Evolutionary conservation across 1,284 basidiomycete species (phyloP).

Genomic region (Leccinum subrobustum): DNA sequence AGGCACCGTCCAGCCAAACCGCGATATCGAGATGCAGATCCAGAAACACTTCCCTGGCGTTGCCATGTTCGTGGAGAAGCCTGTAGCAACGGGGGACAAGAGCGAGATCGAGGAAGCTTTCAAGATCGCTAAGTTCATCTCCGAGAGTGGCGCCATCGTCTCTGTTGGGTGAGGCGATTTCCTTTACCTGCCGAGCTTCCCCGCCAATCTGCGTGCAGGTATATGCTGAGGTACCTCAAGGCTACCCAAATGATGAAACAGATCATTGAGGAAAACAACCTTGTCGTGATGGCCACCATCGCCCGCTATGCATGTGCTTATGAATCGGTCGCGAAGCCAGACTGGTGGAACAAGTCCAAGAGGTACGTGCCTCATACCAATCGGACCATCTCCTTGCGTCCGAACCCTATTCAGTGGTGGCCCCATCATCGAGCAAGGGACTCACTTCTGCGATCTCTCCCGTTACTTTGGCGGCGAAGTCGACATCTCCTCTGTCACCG

Average conservation of each 20-base stretch:
- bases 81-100: conserved; percentile 81
- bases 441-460: conserved; percentile 88
- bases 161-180: conserved; percentile 73
- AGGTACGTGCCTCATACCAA: conserved; percentile 52
- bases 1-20: conserved; percentile 73
- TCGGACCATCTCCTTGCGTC: background rate
- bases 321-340: conserved; percentile 84
- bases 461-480: conserved; percentile 99
- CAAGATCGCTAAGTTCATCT: conserved; percentile 65
- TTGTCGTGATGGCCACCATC: conserved; percentile 97
- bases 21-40: conserved; percentile 90
- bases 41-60: conserved; percentile 88
- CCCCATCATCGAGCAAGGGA: conserved; percentile 96
- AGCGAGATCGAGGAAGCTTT: conserved; percentile 69
- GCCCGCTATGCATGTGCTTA: conserved; percentile 96
- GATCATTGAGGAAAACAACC: conserved; percentile 91
- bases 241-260: conserved; percentile 98
- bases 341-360: conserved; percentile 98
- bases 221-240: conserved; percentile 92
- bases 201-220: conserved; percentile 41
- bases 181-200: conserved; percentile 1
- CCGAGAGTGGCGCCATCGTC: conserved; percentile 73
- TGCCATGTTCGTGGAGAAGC: conserved; percentile 96
- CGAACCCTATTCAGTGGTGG: conserved; percentile 57
- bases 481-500: conserved; percentile 79